Evolutionary conservation across 2,329 filamentous ascomycete species (phyloP).

Genomic region (Parastagonospora nodorum): DNA sequence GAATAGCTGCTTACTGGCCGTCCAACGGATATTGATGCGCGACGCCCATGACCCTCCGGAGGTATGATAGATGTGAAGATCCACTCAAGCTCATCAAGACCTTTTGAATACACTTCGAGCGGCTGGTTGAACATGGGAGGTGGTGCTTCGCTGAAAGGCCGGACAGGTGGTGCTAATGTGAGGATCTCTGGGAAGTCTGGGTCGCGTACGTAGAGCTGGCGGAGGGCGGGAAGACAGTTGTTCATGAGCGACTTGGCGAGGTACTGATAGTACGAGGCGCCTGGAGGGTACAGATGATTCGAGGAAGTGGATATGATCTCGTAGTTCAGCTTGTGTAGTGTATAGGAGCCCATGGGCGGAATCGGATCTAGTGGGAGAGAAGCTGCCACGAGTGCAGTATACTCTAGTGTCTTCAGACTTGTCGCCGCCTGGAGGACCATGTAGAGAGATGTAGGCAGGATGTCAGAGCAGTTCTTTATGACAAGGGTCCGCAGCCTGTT

Average conservation of each 20-base stretch:
- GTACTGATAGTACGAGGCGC: conserved; percentile 78
- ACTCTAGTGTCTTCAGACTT: conserved; percentile 62
- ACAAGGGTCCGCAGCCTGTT: conserved; percentile 69
- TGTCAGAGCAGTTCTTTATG: conserved; percentile 69
- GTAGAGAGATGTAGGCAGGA: conserved; percentile 67
- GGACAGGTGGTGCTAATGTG: conserved; percentile 69
- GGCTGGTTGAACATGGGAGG: conserved; percentile 57
- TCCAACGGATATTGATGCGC: conserved; percentile 47
- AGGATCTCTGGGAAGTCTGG: conserved; percentile 81
- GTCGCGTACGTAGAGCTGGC: conserved; percentile 83
- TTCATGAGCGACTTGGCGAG: conserved; percentile 81
- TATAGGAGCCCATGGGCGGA: conserved; percentile 69
- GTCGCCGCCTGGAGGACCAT: conserved; percentile 64
- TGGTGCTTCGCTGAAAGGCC: conserved; percentile 54
- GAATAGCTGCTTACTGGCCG: conserved; percentile 53
- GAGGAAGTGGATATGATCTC: conserved; percentile 73
- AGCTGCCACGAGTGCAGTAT: conserved; percentile 61
- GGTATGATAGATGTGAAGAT: conserved; percentile 67
- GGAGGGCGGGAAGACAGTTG: conserved; percentile 73
- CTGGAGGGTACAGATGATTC: conserved; percentile 59
- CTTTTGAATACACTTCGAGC: conserved; percentile 68
- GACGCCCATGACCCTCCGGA: conserved; percentile 49
- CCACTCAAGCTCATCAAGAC: conserved; percentile 70
- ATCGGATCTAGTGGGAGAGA: conserved; percentile 62
- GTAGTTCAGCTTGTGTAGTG: conserved; percentile 75